Evolutionary conservation across 2,329 filamentous ascomycete genomes (phyloP), one percentile per base, ranked within the genome.

Genomic region (Bipolaris oryzae): DNA sequence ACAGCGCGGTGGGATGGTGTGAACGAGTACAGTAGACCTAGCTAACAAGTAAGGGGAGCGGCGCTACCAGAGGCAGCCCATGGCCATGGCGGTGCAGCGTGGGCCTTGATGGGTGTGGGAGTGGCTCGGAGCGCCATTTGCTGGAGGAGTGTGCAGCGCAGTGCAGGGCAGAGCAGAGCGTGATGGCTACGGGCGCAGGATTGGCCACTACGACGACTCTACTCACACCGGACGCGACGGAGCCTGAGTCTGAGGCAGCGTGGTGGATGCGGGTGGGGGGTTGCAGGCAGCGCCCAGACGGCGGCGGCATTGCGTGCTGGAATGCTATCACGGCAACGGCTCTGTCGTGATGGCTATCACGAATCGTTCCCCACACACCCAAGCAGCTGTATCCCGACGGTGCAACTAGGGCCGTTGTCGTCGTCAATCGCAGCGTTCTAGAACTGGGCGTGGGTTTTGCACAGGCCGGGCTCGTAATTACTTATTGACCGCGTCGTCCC

Each of bases 231-330:
- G 33, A 37, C n/a, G 34, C 63, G 66, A 62, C 53, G 53, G 50
- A 55, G 57, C 50, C 56, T 57, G 50, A 57, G 49, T 48, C 18
- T 39, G 50, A 59, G 57, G 62, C 62, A 65, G 55, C 62, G 34
- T 65, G 60, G 62, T 62, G 65, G 62, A 60, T 56, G 62, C 57
- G 31, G 9, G 38, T 41, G 63, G 63, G 57, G 55, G 55, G 58
- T 31, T n/a, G 35, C 52, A 53, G 55, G 52, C 57, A 65, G 62
- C 63, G 48, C 25, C 25, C 25, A 28, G 25, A 28, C 25, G 56
- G 51, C 49, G 62, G 62, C 49, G 57, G 58, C 63, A 74, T 74
- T 72, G 69, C 73, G 73, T 74, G 72, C 71, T 74, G 50, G 58
- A 33, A 15, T 16, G 23, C 23, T 11, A 69, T 65, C 64, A 65